A percentile compares a stretch with the other conserved stretches of the same genome.
Conservation (phyloP, 257 asterid species). For the Agastache rugosa region DNA sequence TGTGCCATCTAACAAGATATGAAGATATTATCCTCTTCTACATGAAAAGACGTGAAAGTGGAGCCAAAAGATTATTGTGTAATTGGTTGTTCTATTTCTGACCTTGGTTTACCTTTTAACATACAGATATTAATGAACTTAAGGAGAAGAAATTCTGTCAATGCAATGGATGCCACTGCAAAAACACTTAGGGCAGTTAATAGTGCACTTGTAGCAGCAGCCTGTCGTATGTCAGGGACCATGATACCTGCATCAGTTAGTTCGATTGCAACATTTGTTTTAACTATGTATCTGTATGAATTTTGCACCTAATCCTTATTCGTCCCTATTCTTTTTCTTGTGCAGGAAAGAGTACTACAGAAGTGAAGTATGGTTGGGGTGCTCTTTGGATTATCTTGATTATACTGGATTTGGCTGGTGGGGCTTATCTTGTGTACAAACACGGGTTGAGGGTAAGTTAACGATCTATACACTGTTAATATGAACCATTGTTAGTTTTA, state of each 20-base stretch:
- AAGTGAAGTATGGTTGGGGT: constrained; percentile 73
- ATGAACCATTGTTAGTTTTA: background rate
- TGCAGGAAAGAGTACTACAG: constrained; percentile 64
- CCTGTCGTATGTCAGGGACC: constrained; percentile 74
- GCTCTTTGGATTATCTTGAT: constrained; percentile 69
- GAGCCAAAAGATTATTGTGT: constrained; percentile 13
- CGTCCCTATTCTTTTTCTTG: constrained; percentile 19
- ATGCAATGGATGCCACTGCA: constrained; percentile 87
- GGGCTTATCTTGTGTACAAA: constrained; percentile 69
- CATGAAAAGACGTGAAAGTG: constrained; percentile 1
- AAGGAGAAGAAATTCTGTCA: constrained; percentile 81
- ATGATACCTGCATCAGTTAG: constrained; percentile 92
- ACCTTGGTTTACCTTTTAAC: constrained; percentile 20
- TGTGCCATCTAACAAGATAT: background rate
- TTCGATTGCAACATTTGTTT: constrained; percentile 13
- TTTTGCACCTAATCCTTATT: background rate
- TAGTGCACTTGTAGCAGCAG: constrained; percentile 74
- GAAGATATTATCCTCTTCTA: background rate
- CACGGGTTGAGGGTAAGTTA: constrained; percentile 73
- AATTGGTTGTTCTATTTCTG: constrained; percentile 18
- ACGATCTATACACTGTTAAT: background rate
- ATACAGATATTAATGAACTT: constrained; percentile 75
- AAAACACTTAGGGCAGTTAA: constrained; percentile 80
- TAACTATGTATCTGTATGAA: background rate
- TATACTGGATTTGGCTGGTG: constrained; percentile 62